Percentiles rank a stretch among this genome's conserved stretches.
These are phyloP conservation scores for Aphanomyces cochlioides DNA, from an alignment of 352 stramenopile species.

Conservation along the genomic window DNA sequence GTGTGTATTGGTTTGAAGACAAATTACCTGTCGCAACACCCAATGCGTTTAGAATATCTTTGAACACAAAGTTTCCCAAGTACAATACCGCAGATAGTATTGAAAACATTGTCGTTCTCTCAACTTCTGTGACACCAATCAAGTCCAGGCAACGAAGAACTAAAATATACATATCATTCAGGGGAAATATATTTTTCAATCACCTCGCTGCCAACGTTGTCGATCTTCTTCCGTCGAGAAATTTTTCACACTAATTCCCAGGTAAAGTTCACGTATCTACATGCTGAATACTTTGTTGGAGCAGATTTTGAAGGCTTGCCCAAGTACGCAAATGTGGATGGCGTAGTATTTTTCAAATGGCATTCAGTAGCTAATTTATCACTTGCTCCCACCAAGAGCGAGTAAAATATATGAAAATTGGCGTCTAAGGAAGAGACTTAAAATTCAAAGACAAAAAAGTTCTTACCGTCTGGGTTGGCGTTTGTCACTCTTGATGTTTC, in stretches of 20 bases:
- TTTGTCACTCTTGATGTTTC: slow-evolving; percentile 64
- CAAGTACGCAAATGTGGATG: slow-evolving; percentile 53
- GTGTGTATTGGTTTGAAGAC: not conserved
- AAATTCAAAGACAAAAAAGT: slow-evolving; percentile 27
- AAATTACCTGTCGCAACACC: slow-evolving; percentile 14
- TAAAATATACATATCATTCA: not conserved
- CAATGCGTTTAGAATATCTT: slow-evolving; percentile 21
- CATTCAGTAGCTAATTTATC: slow-evolving; percentile 42
- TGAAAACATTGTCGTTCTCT: slow-evolving; percentile 54
- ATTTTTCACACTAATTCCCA: slow-evolving; percentile 1
- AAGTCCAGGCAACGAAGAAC: slow-evolving; percentile 28
- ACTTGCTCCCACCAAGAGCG: slow-evolving; percentile 57
- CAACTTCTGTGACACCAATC: slow-evolving; percentile 34
- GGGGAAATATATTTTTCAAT: slow-evolving; percentile 42
- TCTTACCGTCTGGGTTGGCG: slow-evolving; percentile 1
- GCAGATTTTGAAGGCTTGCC: slow-evolving; percentile 28
- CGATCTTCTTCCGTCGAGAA: slow-evolving; percentile 41
- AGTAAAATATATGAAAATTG: slow-evolving; percentile 79
- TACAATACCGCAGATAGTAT: slow-evolving; percentile 65
- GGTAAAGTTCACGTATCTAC: not conserved
- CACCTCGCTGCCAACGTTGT: slow-evolving; percentile 54
- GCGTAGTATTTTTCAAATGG: slow-evolving; percentile 38
- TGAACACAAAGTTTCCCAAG: slow-evolving; percentile 65
- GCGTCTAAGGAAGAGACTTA: not conserved
- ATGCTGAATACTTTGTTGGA: not conserved